Conservation (phyloP, 2,329 filamentous ascomycete genomes). For the Rhexocercosporidium sp. region DNA sequence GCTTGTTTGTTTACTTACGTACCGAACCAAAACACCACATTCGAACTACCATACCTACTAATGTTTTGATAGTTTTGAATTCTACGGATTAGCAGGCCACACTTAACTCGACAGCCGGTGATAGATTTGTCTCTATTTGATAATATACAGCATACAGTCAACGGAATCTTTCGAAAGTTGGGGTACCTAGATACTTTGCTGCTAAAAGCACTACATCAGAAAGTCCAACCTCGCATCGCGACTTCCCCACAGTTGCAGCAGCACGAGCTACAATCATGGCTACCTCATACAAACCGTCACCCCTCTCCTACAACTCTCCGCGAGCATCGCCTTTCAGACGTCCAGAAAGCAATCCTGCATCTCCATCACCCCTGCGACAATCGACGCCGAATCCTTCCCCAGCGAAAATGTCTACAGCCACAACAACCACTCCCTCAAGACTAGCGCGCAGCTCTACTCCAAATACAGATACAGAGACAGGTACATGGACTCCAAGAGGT, state of each 20-base stretch:
- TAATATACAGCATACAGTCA: too few relatives aligned
- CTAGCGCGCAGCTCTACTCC: conserved; percentile 46
- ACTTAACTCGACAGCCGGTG: too few relatives aligned
- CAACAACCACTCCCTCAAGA: conserved; percentile 51
- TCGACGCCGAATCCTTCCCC: conserved; percentile 66
- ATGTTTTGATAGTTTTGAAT: too few relatives aligned
- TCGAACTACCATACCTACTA: too few relatives aligned
- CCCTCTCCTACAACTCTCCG: conserved; percentile 73
- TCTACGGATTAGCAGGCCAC: too few relatives aligned
- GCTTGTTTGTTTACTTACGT: background rate
- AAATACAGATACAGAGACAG: conserved; percentile 41
- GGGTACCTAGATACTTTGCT: background rate
- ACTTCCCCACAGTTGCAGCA: conserved; percentile 31
- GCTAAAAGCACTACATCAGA: background rate
- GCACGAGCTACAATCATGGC: conserved; percentile 29
- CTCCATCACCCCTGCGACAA: conserved; percentile 67
- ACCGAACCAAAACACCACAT: background rate
- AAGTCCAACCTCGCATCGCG: conserved; percentile 19
- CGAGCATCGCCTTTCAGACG: conserved; percentile 69
- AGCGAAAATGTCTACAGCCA: conserved; percentile 48
- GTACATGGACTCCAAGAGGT: conserved; percentile 41
- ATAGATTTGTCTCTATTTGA: too few relatives aligned
- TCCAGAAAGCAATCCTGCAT: conserved; percentile 62
- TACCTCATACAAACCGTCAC: conserved; percentile 71
- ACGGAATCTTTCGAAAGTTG: background rate